These are phyloP conservation scores for Paraurostyla sp. DNA, from an alignment of 73 alveolate genomes.

Conservation along the genomic window DNA sequence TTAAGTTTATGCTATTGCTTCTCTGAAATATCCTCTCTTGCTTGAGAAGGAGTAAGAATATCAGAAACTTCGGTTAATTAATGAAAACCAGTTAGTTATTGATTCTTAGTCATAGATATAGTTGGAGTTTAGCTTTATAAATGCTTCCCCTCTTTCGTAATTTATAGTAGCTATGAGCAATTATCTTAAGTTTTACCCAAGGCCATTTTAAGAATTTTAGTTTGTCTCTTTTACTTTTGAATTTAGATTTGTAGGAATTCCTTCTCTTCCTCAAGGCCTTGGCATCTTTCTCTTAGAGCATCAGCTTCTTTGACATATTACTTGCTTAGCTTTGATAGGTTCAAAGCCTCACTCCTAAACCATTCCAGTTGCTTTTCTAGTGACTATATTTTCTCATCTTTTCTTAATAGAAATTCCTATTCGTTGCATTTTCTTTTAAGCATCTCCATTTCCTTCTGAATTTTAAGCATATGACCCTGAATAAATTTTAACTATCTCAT, in stretches of 20 bases:
- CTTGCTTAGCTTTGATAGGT: constrained; percentile 49
- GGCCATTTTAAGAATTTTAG: constrained; percentile 57
- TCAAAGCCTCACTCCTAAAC: constrained; percentile 74
- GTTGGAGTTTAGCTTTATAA: not conserved
- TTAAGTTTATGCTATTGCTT: not conserved
- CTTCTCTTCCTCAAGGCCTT: constrained; percentile 75
- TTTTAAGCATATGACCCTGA: constrained; percentile 69
- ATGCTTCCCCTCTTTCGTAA: not conserved
- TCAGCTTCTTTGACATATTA: constrained; percentile 46
- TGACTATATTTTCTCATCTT: constrained; percentile 66
- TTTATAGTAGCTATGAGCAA: constrained; percentile 38
- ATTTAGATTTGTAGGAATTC: constrained; percentile 71
- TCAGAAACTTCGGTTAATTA: constrained; percentile 25
- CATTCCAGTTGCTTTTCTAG: constrained; percentile 73
- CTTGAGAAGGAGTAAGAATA: not conserved
- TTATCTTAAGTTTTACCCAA: constrained; percentile 39
- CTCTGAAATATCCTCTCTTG: not conserved
- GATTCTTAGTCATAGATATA: not conserved
- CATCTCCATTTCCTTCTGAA: constrained; percentile 63
- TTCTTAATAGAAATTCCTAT: constrained; percentile 61
- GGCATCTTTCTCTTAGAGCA: constrained; percentile 41
- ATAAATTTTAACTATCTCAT: not conserved
- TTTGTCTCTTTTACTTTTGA: constrained; percentile 68
- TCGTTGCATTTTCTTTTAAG: constrained; percentile 69
- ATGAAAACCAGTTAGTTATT: not conserved